Base-by-base conservation (phyloP, 2,329 filamentous ascomycete genomes). In the Colletotrichum sp. region DNA sequence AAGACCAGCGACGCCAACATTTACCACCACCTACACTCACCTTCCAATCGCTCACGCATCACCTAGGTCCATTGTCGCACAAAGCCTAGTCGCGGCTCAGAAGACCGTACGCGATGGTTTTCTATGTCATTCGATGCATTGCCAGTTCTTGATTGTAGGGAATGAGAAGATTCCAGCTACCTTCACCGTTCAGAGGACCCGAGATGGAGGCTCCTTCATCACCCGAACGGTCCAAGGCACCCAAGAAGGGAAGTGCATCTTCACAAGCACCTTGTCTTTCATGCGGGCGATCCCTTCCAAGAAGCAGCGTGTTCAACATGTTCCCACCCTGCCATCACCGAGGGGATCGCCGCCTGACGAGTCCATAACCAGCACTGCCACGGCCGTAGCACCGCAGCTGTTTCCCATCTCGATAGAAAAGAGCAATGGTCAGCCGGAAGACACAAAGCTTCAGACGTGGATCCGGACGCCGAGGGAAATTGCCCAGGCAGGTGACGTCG, bases 1-100 rank as follows among this genome's bases (percentile, higher is more conserved):
- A 52, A 52, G 43, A 1, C 43, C 43, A 2, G 43, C 43, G 43
- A 13, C 12, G 43, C 13, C n/a, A 52, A 7, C 12, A 7, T 21
- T 52, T 21, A 2, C 3, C 2, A 13, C 18, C n/a, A 3, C 3
- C n/a, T n/a, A 4, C n/a, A 13, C 0, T 21, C 43, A 21, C n/a
- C 12, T 5, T 13, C 43, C n/a, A 21, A 21, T 52, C 0, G 6
- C 43, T 13, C 7, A 52, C 10, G 43, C 43, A 21, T 21, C n/a
- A 52, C 6, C 0, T 5, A 52, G 43, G n/a, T 52, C 43, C n/a
- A 52, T 52, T 1, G 10, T 52, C 43, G 43, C 43, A 0, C 43
- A 52, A 52, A 52, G 43, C 2, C 43, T 52, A 0, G 43, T 21
- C n/a, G 43, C 43, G n/a, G 43, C 43, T 21, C 43, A 52, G 43